Evolutionary conservation across 306 rosid genomes (phyloP), one percentile per base, ranked within the genome.

Genomic region (Citrullus colocynthis): DNA sequence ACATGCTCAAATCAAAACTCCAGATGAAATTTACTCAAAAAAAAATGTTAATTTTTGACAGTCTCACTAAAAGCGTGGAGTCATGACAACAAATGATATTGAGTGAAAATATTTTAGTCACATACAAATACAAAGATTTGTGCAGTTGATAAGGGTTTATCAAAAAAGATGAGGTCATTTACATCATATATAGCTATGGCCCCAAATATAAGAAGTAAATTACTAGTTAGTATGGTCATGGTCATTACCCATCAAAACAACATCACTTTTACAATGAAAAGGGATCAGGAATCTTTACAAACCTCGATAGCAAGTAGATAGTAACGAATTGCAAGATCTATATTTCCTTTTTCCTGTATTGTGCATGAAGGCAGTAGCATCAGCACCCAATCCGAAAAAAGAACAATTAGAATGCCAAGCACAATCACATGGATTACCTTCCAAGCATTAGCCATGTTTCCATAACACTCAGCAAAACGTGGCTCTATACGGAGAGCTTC

Each of bases 391-490:
- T 63, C 56, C 63, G 34, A 42, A 65, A 39, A 20, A 37, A 2
- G 55, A 67, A 79, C 37, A 52, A 18, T 21, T 32, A 54, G 34
- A 34, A 74, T 11, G 34, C 32, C 63, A 54, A 74, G 18, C 52
- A 64, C 21, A 55, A 34, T 34, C 69, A 52, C 62, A 12, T 15
- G 39, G 5, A 67, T 65, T 79, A 90, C 99, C 96, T 96, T 96
- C 99, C 93, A 96, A 58, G 99, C 99, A 86, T 96, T 96, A 51
- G 99, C 99, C 99, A 96, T 92, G 82, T 96, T 96, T 62, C 99
- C 99, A 57, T 96, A 96, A 80, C 99, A 92, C 87, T 96, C 99
- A 0, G 99, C 96, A 80, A 96, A 96, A 82, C 83, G 96, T 10
- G 98, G 97, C 21, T 96, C 91, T 59, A 93, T 81, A 64, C 87